Conservation (phyloP, 2,329 filamentous ascomycete genomes). For the Aspergillus nomiae region DNA sequence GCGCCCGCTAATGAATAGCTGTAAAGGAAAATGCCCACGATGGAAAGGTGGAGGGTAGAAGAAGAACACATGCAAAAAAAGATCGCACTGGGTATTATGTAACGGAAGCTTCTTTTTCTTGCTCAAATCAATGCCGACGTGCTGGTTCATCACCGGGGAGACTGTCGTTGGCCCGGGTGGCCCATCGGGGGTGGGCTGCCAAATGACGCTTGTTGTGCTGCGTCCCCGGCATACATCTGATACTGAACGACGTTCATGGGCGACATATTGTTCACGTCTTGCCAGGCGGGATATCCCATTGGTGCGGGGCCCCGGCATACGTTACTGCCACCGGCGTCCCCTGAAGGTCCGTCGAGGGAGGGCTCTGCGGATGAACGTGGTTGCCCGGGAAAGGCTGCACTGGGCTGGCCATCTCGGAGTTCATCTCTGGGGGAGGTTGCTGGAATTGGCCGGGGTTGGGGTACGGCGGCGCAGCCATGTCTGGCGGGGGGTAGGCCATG, state of each 20-base stretch:
- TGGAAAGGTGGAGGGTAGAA: conserved; percentile 23
- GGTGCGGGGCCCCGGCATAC: conserved; percentile 30
- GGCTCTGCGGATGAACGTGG: conserved; percentile 27
- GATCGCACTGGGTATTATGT: conserved; percentile 17
- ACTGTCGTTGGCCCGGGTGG: conserved; percentile 29
- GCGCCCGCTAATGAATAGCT: conserved; percentile 43
- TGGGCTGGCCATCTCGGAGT: conserved; percentile 41
- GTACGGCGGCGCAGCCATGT: conserved; percentile 27
- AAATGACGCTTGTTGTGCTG: conserved; percentile 28
- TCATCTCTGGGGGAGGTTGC: conserved; percentile 34
- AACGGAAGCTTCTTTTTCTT: conserved; percentile 8
- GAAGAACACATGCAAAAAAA: conserved; percentile 16
- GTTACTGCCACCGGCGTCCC: conserved; percentile 30
- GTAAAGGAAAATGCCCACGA: conserved; percentile 28
- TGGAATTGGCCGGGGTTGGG: conserved; percentile 32
- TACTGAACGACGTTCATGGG: conserved; percentile 36
- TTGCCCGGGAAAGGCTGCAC: conserved; percentile 27
- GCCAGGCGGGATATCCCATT: conserved; percentile 35
- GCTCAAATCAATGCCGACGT: background rate
- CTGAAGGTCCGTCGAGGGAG: conserved; percentile 30
- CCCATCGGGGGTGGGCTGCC: conserved; percentile 34
- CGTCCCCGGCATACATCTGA: conserved; percentile 33
- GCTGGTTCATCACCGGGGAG: conserved; percentile 23
- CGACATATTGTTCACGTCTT: conserved; percentile 31
- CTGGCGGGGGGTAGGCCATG: conserved; percentile 36